Conservation (phyloP, 257 asterid genomes). For the Penstemon eatonii region DNA sequence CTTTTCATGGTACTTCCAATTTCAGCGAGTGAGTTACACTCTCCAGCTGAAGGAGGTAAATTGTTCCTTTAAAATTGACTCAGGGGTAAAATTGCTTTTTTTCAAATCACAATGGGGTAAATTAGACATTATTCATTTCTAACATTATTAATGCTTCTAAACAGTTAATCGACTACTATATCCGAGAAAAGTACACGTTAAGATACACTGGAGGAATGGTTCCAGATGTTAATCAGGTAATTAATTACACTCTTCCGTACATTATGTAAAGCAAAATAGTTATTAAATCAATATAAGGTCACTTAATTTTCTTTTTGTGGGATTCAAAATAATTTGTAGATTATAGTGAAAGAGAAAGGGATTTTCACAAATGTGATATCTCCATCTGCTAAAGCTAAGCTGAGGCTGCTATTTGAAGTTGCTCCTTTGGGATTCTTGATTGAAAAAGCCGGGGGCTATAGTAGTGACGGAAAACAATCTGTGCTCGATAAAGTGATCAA, state of each 20-base stretch:
- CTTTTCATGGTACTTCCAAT: too few species aligned
- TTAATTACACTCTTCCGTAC: background rate
- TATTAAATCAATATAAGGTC: too few species aligned
- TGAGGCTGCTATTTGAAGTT: slow-evolving; percentile 90
- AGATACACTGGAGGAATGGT: slow-evolving; percentile 99
- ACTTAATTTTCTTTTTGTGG: too few species aligned
- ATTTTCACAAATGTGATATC: slow-evolving; percentile 86
- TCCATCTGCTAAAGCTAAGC: slow-evolving; percentile 88
- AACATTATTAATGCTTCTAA: background rate
- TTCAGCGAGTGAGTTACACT: too few species aligned
- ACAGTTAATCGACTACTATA: slow-evolving; percentile 86
- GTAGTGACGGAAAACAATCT: slow-evolving; percentile 86
- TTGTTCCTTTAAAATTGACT: too few species aligned
- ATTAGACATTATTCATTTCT: too few species aligned
- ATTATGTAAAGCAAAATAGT: too few species aligned
- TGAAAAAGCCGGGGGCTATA: slow-evolving; percentile 89
- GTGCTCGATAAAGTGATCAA: slow-evolving; percentile 72
- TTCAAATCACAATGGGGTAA: too few species aligned
- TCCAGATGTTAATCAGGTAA: slow-evolving; percentile 96
- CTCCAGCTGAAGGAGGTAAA: too few species aligned
- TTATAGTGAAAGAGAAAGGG: slow-evolving; percentile 95
- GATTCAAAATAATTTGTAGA: slow-evolving; percentile 34
- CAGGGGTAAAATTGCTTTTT: too few species aligned
- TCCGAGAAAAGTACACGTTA: slow-evolving; percentile 88
- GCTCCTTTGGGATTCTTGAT: slow-evolving; percentile 95